Base-by-base conservation (phyloP, 345 rosid species). In the Lepidium africanum region DNA sequence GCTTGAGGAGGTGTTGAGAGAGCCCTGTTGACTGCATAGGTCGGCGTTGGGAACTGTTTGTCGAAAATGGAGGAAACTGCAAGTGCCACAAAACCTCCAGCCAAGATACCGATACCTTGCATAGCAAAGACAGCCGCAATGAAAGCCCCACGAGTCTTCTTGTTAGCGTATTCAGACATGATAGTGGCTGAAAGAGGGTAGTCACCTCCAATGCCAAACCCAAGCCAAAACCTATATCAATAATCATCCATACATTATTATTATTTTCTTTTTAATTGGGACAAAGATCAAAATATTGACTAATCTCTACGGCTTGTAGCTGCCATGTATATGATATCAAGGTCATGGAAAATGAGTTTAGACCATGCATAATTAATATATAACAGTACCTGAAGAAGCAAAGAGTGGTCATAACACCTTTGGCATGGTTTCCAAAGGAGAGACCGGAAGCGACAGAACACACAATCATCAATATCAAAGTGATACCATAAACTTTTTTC, bases 181-280 rank as follows among this genome's bases (percentile, higher is more conserved):
- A 87, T 90, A 9, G 96, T 84, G 13, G 94, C 94, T 0, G 96
- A 90, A 14, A 90, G 86, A 43, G 96, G 96, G 62, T 87, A 87
- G 71, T 89, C 91, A 38, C 96, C 91, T 3, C 96, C 96, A 23
- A 87, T 87, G 12, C 96, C 96, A 0, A 87, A 85, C 14, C 96
- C 96, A 0, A 90, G 74, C 96, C 93, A 90, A 74, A 90, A 87
- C 63, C 84, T 73, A 45, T 0, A 9, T 25, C 0, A 2, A 23
- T 0, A 60, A 16, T 5, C 27, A 25, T 25, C 27, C 27, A 25
- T 25, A 25, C 3, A 25, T 25, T 25, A 25, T 25, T 25, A 25
- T 25, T n/a, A n/a, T n/a, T n/a, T n/a, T n/a, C n/a, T n/a, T 25
- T 25, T 25, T 25, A 25, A 25, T 25, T 25, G 27, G 27, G 27